Base-by-base conservation (phyloP, 2,329 filamentous ascomycete genomes). In the Hypomyces rosellus region DNA sequence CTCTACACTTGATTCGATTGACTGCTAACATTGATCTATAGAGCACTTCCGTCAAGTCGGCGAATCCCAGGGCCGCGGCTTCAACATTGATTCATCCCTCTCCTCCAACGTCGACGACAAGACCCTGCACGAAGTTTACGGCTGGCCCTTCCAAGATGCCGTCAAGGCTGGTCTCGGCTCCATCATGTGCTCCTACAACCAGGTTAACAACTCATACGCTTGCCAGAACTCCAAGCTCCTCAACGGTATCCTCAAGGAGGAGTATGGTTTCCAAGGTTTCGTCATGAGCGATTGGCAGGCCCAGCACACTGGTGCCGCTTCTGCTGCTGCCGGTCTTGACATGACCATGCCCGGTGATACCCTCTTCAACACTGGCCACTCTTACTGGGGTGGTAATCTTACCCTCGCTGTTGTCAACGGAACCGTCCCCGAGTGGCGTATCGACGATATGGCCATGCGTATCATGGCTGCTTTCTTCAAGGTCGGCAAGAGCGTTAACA, bases 261-360 rank as follows among this genome's bases (percentile, higher is more conserved):
- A 93, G 67, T 74, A 92, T 1, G 87, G 86, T 39, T 92, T 92
- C 70, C 86, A 89, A 57, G 88, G 88, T 0, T 89, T 89, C 59
- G 77, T 92, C 51, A 82, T 88, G 79, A 82, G 78, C n/a, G 88
- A 95, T 65, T 93, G 88, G 86, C 73, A 79, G 57, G 88, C 86
- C 4, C 85, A 89, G 59, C 86, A 91, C 60, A 74, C 81, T 3
- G 86, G 85, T 55, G 82, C 79, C 5, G 72, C 81, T 22, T 80
- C 77, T 34, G 84, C 87, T 3, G 73, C 82, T 36, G 86, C 87
- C 18, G 89, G 88, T 37, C 73, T 93, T 20, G 89, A 95, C 65
- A 90, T 93, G 87, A 78, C 78, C n/a, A 93, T 93, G 89, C 87
- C 87, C 1, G 88, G 89, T 49, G 92, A 96, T 63, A 86, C 86